phyloP scores from a whole-genome alignment of 2,329 filamentous ascomycete genomes.

The Phoma herbarum region DNA sequence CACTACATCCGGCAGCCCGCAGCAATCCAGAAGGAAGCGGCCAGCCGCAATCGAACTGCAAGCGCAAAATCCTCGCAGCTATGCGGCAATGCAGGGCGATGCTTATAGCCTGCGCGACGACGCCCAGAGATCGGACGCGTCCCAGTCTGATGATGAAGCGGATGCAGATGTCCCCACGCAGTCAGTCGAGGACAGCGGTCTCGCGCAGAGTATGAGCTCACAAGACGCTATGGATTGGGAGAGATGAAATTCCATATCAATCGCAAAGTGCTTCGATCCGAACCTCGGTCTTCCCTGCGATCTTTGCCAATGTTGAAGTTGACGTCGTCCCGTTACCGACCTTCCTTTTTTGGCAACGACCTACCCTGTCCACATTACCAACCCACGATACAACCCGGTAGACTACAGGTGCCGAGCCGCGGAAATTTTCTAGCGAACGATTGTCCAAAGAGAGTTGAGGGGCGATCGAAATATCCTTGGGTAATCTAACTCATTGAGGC shows the following conservation, averaged over 20 bases:
- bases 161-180: constrained; percentile 18
- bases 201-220: not conserved
- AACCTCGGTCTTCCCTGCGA: constrained; percentile 6
- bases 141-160: constrained; percentile 6
- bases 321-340: constrained; percentile 29
- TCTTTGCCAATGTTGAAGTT: constrained; percentile 10
- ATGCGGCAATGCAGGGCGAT: constrained; percentile 35
- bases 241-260: constrained; percentile 29
- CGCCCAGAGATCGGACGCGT: not conserved
- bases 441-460: constrained; percentile 7
- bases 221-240: constrained; percentile 20
- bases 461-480: constrained; percentile 6
- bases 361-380: constrained; percentile 32
- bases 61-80: constrained; percentile 30
- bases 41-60: constrained; percentile 28
- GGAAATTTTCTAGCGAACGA: constrained; percentile 17
- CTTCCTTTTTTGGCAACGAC: constrained; percentile 41
- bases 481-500: constrained; percentile 39
- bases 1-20: not conserved
- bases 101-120: constrained; percentile 3
- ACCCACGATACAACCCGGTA: constrained; percentile 23
- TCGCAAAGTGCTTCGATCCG: constrained; percentile 45
- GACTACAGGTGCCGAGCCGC: constrained; percentile 39
- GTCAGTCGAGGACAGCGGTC: constrained; percentile 8
- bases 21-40: constrained; percentile 7